phyloP scores from a whole-genome alignment of 2,329 filamentous ascomycete genomes.

The Xylaria sp. region DNA sequence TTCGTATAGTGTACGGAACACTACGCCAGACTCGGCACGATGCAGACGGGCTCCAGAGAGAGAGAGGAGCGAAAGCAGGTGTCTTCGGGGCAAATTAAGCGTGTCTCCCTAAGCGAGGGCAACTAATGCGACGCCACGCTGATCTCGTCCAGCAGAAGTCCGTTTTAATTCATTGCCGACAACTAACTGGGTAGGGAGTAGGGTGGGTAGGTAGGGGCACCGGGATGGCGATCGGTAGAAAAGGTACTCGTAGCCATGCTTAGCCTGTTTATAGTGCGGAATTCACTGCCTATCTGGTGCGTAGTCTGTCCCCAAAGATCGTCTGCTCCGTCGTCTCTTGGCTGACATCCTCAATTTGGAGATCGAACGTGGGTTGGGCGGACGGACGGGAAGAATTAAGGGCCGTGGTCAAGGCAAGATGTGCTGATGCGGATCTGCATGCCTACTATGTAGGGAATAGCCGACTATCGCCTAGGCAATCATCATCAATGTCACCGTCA shows the following conservation, averaged over 20 bases:
- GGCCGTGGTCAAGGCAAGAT: neutral
- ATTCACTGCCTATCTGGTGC: neutral
- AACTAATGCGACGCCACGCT: conserved; percentile 28
- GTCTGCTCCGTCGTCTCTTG: neutral
- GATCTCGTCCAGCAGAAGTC: conserved; percentile 25
- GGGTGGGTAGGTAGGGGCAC: neutral
- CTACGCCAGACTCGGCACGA: no score
- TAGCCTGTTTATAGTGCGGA: neutral
- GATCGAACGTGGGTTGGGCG: neutral
- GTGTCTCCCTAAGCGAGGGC: conserved; percentile 24
- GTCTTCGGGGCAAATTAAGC: conserved; percentile 16
- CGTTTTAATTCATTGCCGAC: conserved; percentile 20
- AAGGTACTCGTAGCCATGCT: neutral
- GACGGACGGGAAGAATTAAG: neutral
- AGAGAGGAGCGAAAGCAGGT: neutral
- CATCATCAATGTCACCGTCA: conserved; percentile 1
- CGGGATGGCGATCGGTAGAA: neutral
- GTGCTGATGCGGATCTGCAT: neutral
- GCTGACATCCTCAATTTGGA: neutral
- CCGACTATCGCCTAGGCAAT: neutral
- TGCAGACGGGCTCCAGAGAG: no score
- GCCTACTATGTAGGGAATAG: neutral
- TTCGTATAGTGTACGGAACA: neutral
- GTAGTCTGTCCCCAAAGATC: neutral
- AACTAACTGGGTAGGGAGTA: neutral